phyloP scores from a whole-genome alignment of 305 asterid species.

The Plantago coronopus region DNA sequence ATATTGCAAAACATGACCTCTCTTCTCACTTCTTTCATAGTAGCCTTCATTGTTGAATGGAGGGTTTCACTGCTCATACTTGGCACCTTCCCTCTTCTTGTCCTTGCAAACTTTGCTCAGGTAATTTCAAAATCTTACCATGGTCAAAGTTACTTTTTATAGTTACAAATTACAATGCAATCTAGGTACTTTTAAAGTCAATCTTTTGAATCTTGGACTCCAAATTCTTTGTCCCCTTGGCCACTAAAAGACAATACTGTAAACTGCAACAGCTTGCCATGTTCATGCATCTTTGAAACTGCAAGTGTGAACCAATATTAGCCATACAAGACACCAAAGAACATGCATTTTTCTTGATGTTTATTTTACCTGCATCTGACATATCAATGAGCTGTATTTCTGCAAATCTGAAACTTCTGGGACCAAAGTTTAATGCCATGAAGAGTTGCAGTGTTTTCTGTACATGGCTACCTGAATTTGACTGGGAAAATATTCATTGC shows the following conservation, averaged over 20 bases:
- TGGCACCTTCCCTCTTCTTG: constrained; percentile 87
- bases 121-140: constrained; percentile 27
- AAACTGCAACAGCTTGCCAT: constrained; percentile 32
- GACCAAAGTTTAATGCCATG: constrained; percentile 17
- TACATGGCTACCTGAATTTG: constrained; percentile 19
- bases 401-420: constrained; percentile 21
- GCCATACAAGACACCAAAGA: no score
- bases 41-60: constrained; percentile 95
- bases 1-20: constrained; percentile 95
- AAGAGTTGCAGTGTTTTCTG: constrained; percentile 24
- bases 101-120: constrained; percentile 98
- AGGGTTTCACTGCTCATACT: constrained; percentile 87
- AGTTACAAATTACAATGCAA: background rate
- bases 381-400: constrained; percentile 23
- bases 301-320: constrained; percentile 23
- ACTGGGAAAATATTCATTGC: no score
- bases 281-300: constrained; percentile 37
- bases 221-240: constrained; percentile 24
- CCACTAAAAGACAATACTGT: constrained; percentile 45
- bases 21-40: constrained; percentile 91
- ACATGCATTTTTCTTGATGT: constrained; percentile 8
- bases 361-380: constrained; percentile 29
- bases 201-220: constrained; percentile 46
- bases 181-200: background rate
- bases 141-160: background rate